Conservation (phyloP, 768 basidiomycete genomes). For the Lactarius vividus region DNA sequence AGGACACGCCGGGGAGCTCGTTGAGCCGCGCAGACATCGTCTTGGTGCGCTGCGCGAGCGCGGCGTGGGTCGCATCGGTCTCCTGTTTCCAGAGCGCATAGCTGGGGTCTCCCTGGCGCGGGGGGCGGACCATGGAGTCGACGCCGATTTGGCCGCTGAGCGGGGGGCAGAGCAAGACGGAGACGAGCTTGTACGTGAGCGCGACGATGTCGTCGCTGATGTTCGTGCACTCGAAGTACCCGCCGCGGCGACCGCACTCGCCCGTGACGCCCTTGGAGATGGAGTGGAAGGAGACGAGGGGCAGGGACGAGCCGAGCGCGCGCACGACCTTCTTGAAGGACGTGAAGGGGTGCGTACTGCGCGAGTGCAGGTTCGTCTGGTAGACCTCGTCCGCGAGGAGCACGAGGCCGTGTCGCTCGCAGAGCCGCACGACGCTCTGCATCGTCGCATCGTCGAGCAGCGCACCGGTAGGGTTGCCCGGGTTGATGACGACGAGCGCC, state of each 20-base stretch:
- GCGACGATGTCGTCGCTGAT: constrained; percentile 73
- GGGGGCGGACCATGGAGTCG: constrained; percentile 91
- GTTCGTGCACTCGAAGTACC: constrained; percentile 93
- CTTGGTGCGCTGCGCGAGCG: constrained; percentile 64
- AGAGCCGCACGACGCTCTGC: constrained; percentile 72
- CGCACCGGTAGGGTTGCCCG: constrained; percentile 95
- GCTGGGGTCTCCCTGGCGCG: constrained; percentile 68
- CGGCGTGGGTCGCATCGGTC: constrained; percentile 74
- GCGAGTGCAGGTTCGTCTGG: constrained; percentile 85
- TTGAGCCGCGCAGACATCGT: constrained; percentile 81
- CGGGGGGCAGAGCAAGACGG: constrained; percentile 86
- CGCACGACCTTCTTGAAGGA: constrained; percentile 91
- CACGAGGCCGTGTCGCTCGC: constrained; percentile 80
- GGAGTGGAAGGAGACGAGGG: constrained; percentile 94
- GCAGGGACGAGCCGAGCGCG: constrained; percentile 62
- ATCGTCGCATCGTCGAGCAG: constrained; percentile 73
- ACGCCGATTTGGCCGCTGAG: constrained; percentile 91
- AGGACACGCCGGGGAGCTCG: constrained; percentile 80
- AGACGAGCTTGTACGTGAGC: constrained; percentile 95
- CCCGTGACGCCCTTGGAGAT: constrained; percentile 96
- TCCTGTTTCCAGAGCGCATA: constrained; percentile 82
- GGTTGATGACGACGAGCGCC: constrained; percentile 96
- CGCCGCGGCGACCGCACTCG: constrained; percentile 96
- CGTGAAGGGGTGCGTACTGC: constrained; percentile 68
- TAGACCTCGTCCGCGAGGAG: constrained; percentile 99